A percentile compares a stretch with the other conserved stretches of the same genome.
Evolutionary conservation across 225 moss, liverwort and hornwort species (phyloP).

Genomic region (Bryum argenteum): DNA sequence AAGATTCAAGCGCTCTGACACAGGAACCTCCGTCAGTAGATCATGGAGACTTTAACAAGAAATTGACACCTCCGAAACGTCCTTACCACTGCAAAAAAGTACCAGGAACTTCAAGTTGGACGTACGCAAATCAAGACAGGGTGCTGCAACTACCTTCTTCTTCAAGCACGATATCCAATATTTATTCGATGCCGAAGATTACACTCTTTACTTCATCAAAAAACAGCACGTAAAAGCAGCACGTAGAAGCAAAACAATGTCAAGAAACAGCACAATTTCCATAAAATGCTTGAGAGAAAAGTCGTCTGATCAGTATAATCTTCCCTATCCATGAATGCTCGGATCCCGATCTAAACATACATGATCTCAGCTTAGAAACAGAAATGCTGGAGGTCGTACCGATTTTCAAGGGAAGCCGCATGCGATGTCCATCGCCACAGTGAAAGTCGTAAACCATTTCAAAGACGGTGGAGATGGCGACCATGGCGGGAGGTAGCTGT

Average conservation of each 20-base stretch:
- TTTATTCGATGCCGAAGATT: too few relatives aligned
- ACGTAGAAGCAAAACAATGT: constrained; percentile 11
- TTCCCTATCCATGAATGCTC: neutral
- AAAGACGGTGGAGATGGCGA: neutral
- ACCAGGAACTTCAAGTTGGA: neutral
- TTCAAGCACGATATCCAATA: too few relatives aligned
- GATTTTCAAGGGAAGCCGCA: neutral
- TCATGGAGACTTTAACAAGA: neutral
- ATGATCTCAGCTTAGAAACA: too few relatives aligned
- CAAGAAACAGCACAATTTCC: neutral
- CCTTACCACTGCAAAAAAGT: neutral
- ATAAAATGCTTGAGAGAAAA: neutral
- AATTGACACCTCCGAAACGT: neutral
- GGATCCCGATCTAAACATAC: neutral
- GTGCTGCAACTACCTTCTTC: too few relatives aligned
- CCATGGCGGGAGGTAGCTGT: neutral
- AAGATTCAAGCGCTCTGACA: neutral
- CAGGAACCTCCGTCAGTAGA: neutral
- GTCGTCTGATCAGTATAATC: neutral
- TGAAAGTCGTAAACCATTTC: too few relatives aligned
- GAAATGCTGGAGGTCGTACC: too few relatives aligned
- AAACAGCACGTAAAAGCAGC: too few relatives aligned
- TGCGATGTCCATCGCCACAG: neutral
- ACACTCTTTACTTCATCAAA: neutral
- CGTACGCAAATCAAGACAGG: neutral